Percentiles rank a stretch among this genome's conserved stretches.
These are phyloP conservation scores for Talaromyces marneffei DNA, from an alignment of 2,329 filamentous ascomycete genomes.

Conservation along the genomic window DNA sequence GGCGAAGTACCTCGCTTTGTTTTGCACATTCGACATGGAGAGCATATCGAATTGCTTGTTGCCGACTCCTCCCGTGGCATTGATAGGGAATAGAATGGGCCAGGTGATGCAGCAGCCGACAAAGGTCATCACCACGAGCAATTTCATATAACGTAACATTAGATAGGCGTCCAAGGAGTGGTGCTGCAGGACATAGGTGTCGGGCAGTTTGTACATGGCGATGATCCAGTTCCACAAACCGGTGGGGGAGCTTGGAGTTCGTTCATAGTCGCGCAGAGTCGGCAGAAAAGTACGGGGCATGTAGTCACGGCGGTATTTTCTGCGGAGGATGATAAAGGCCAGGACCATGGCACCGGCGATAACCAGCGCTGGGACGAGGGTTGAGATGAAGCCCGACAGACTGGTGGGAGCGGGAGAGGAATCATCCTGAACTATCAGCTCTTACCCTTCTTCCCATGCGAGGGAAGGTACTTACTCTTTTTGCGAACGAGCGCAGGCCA, in stretches of 20 bases:
- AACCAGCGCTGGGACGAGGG: slow-evolving; percentile 43
- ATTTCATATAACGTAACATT: slow-evolving; percentile 80
- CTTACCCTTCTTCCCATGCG: neutral
- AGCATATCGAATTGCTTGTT: slow-evolving; percentile 67
- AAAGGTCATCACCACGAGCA: slow-evolving; percentile 70
- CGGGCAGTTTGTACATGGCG: slow-evolving; percentile 60
- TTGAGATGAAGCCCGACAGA: slow-evolving; percentile 44
- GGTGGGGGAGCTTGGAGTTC: slow-evolving; percentile 53
- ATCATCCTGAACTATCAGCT: neutral
- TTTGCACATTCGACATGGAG: slow-evolving; percentile 67
- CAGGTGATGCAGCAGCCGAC: slow-evolving; percentile 79
- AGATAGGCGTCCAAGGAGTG: slow-evolving; percentile 90
- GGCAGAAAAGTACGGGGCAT: slow-evolving; percentile 52
- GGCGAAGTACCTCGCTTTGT: slow-evolving; percentile 68
- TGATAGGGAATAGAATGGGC: slow-evolving; percentile 83
- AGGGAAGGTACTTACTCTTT: neutral
- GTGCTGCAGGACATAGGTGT: slow-evolving; percentile 79
- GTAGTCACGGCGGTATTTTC: slow-evolving; percentile 46
- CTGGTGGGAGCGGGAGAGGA: slow-evolving; percentile 28
- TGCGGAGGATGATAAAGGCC: slow-evolving; percentile 48
- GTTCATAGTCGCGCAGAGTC: slow-evolving; percentile 48
- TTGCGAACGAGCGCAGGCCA: slow-evolving; percentile 1
- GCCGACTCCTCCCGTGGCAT: slow-evolving; percentile 69
- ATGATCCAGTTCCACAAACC: slow-evolving; percentile 64
- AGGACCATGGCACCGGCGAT: slow-evolving; percentile 42